Evolutionary conservation across 371 early-diverging fungal species (phyloP), one percentile per base, ranked within the genome.

Genomic region (Batkoa obscura): DNA sequence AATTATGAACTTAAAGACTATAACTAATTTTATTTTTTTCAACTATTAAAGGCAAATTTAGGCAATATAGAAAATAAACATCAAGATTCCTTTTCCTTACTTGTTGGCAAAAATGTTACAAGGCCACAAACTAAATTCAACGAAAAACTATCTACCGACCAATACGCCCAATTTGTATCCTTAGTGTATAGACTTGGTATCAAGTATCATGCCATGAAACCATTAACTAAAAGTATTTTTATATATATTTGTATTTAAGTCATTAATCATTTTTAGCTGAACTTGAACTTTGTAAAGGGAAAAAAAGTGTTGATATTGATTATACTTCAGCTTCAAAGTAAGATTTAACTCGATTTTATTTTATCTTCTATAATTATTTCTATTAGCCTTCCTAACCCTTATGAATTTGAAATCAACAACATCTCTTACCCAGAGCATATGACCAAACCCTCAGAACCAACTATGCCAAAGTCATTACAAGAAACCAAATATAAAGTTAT

Each of bases 51-150:
- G 23, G 23, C 23, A 23, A 23, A 23, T 23, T 23, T 23, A 23
- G 23, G 23, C 23, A 23, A 23, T 23, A 23, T 23, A 23, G 23
- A 23, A 23, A 23, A 23, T 23, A 23, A 23, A 23, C 0, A 23
- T 23, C 23, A 23, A 23, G 23, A 23, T 23, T 23, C 23, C 23
- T 23, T 23, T 23, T 23, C 72, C 75, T 62, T 94, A 86, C 64
- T 97, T 96, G 70, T 65, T 88, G 62, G 96, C 96, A 8, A 97
- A 98, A 67, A 96, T 97, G 98, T 72, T 96, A 58, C 83, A 92
- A 52, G 82, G 94, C n/a, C 98, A 97, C 0, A 59, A 95, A 31
- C 85, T 94, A 0, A 66, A 66, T n/a, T 92, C 92, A 59, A 91
- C 96, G 95, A 41, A 90, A 50, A 66, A 67, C 32, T 98, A 98